phyloP scores from a whole-genome alignment of 257 asterid genomes.

The Agastache rugosa region DNA sequence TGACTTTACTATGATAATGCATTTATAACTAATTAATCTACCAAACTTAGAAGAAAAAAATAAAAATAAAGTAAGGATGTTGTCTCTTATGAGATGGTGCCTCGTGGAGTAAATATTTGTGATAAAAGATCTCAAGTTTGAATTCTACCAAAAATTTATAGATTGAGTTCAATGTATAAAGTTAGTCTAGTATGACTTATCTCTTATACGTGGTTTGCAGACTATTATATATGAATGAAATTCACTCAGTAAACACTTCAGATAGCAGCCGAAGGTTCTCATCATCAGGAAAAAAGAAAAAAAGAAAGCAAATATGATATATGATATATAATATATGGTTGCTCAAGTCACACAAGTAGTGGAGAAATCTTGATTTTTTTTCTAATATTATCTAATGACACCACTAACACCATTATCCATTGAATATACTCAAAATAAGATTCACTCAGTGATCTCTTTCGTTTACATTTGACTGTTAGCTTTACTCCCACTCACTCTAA shows the following conservation, averaged over 20 bases:
- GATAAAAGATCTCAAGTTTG: too few relatives aligned
- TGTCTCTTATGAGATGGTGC: too few relatives aligned
- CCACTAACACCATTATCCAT: conserved; percentile 23
- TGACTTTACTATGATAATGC: conserved; percentile 2
- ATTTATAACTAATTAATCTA: neutral
- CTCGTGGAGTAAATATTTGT: too few relatives aligned
- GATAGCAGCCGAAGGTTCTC: neutral
- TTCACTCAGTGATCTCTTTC: neutral
- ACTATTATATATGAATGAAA: too few relatives aligned
- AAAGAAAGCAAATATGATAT: too few relatives aligned
- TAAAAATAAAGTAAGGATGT: neutral
- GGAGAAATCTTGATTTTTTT: conserved; percentile 26
- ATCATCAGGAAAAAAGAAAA: too few relatives aligned
- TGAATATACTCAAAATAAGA: neutral
- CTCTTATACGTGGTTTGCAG: too few relatives aligned
- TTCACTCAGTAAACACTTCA: too few relatives aligned
- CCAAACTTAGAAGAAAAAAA: neutral
- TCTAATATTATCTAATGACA: conserved; percentile 22
- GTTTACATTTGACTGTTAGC: neutral
- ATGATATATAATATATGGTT: conserved; percentile 1
- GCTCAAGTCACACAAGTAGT: conserved; percentile 29
- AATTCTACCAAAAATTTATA: too few relatives aligned
- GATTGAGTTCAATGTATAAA: too few relatives aligned
- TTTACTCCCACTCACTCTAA: conserved; percentile 4
- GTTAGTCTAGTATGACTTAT: too few relatives aligned